phyloP scores from a whole-genome alignment of 257 asterid species.

The Scutellaria baicalensis region DNA sequence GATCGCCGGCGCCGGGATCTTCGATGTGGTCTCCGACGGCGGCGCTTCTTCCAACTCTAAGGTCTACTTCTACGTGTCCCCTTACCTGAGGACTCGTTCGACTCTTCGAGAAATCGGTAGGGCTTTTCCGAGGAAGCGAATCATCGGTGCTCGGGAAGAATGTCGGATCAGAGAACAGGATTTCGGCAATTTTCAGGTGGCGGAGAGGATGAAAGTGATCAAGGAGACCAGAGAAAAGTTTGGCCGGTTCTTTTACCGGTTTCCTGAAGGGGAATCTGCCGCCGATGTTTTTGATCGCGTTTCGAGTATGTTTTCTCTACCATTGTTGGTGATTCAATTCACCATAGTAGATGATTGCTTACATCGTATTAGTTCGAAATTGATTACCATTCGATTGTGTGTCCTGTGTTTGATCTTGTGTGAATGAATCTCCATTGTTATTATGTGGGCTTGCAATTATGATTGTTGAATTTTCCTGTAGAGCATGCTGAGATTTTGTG shows the following conservation, averaged over 20 bases:
- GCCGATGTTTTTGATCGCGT: constrained; percentile 93
- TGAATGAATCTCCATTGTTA: neutral
- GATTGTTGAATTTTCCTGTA: neutral
- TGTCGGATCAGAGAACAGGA: constrained; percentile 91
- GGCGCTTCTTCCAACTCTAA: constrained; percentile 56
- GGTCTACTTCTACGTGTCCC: constrained; percentile 79
- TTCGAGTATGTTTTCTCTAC: constrained; percentile 44
- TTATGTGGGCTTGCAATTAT: neutral
- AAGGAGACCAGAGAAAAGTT: constrained; percentile 83
- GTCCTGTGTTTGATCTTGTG: neutral
- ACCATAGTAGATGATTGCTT: neutral
- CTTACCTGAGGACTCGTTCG: constrained; percentile 71
- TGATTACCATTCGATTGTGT: neutral
- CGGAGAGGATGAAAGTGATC: constrained; percentile 71
- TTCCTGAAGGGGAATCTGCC: constrained; percentile 94
- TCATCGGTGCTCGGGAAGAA: constrained; percentile 84
- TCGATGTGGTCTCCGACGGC: constrained; percentile 36
- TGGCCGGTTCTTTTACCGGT: constrained; percentile 83
- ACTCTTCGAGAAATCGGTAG: constrained; percentile 81
- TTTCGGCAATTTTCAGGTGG: constrained; percentile 92
- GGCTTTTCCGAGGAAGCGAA: constrained; percentile 47
- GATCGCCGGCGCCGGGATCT: constrained; percentile 52
- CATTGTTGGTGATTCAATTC: neutral
- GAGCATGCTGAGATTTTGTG: neutral
- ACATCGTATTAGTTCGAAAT: neutral